phyloP scores from a whole-genome alignment of 306 rosid genomes.

The Corylus heterophylla region DNA sequence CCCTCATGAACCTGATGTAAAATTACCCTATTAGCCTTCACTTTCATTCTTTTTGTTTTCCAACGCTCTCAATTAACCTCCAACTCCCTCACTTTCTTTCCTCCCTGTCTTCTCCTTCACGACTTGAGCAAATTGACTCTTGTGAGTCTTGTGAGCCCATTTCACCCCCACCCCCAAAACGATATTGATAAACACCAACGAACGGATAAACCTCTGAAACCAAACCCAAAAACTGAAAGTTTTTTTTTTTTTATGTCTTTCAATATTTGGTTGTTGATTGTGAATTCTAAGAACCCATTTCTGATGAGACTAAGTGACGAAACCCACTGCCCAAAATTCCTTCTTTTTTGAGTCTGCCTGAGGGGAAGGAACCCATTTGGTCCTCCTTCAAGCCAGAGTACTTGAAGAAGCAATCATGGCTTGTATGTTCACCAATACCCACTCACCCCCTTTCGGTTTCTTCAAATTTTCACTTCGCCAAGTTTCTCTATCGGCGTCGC shows the following conservation, averaged over 20 bases:
- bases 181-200: background rate
- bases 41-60: no score
- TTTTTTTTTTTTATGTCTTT: background rate
- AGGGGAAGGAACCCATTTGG: constrained; percentile 52
- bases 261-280: background rate
- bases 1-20: no score
- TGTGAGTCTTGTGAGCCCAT: no score
- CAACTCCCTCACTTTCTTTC: no score
- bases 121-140: no score
- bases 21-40: no score
- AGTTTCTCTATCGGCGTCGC: constrained; percentile 35
- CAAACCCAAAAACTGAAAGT: constrained; percentile 2
- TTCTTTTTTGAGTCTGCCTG: constrained; percentile 66
- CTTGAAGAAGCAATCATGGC: constrained; percentile 39
- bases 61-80: no score
- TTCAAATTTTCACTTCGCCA: constrained; percentile 38
- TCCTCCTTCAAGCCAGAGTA: constrained; percentile 56
- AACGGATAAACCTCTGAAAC: constrained; percentile 33
- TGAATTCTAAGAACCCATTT: constrained; percentile 8
- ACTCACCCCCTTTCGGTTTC: constrained; percentile 30
- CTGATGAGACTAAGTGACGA: constrained; percentile 17
- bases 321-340: constrained; percentile 12
- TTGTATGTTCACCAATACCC: constrained; percentile 30
- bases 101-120: no score
- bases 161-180: background rate